Evolutionary conservation across 306 rosid species (phyloP), one percentile per base, ranked within the genome.

Genomic region (Datisca glomerata): DNA sequence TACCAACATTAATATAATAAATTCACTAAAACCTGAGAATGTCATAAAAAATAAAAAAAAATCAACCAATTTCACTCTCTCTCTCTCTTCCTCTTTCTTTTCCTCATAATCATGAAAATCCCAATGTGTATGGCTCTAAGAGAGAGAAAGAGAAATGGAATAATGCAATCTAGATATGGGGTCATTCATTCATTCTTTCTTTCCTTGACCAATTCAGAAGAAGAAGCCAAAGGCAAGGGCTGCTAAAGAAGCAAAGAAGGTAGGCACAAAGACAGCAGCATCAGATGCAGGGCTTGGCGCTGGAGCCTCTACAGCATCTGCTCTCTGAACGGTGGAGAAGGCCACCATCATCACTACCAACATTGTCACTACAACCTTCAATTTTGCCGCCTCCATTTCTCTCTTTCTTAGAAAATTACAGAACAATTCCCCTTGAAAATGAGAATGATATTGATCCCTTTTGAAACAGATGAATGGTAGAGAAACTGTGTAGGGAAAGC

Each of bases 201-300:
- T n/a, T n/a, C n/a, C n/a, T n/a, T n/a, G n/a, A n/a, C n/a, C n/a
- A n/a, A n/a, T n/a, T 46, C 44, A 63, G 52, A 63, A 50, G 47
- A 63, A 34, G 48, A 72, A 22, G 35, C 68, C 65, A 55, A 67
- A 51, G 43, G 65, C 65, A 44, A 72, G 27, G 9, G 68, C 63
- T 7, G 49, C 59, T 13, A 67, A 59, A 59, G 69, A 67, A 5
- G 68, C 68, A 34, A 63, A 24, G 55, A 63, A 41, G 20, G 68
- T 42, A 5, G 79, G 79, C 24, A 55, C 29, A 46, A 67, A 59
- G 12, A 21, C 14, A 14, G 63, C 4, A 21, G 79, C 65, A 24
- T 67, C 72, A 18, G 71, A 63, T 9, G 67, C 12, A 24, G 79
- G 79, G 68, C 42, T 49, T 7, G 79, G 79, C 3, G 79, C 68